Evolutionary conservation across 345 rosid genomes (phyloP).

Genomic region (Eucalyptus coolabah): DNA sequence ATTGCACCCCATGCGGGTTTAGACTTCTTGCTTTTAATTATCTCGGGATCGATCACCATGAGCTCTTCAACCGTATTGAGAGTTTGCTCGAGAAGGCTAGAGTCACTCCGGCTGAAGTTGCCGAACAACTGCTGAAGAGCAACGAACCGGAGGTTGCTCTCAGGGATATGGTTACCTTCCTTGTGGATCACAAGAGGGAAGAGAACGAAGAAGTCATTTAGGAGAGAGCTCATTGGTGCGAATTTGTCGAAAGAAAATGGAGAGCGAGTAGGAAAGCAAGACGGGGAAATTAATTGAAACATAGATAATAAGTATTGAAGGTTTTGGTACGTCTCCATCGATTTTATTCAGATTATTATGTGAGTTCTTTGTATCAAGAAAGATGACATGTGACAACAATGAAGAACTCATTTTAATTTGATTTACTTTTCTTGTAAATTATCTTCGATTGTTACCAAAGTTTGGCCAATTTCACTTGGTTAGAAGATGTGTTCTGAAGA

Average conservation of each 20-base stretch:
- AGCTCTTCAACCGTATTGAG: constrained; percentile 10
- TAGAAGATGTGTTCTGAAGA: background rate
- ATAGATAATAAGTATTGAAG: background rate
- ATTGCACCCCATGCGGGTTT: constrained; percentile 44
- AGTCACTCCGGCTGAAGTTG: constrained; percentile 40
- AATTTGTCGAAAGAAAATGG: background rate
- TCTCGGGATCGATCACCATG: constrained; percentile 6
- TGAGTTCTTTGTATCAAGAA: background rate
- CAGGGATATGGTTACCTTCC: constrained; percentile 10
- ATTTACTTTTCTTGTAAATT: background rate
- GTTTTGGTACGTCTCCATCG: background rate
- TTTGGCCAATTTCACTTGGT: background rate
- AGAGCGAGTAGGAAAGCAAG: background rate
- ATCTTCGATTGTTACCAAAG: background rate
- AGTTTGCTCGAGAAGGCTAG: constrained; percentile 1
- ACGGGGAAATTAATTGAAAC: background rate
- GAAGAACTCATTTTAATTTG: background rate
- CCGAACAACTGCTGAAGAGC: constrained; percentile 28
- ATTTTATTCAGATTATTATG: background rate
- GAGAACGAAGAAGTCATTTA: background rate
- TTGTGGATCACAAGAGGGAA: constrained; percentile 2
- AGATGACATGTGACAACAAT: background rate
- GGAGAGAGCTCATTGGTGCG: background rate
- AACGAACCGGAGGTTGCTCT: constrained; percentile 15
- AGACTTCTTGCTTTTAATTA: constrained; percentile 31